Percentiles rank a stretch among this genome's conserved stretches.
Conservation (phyloP, 495 filamentous ascomycete species). For the Glutinoglossum americanum region DNA sequence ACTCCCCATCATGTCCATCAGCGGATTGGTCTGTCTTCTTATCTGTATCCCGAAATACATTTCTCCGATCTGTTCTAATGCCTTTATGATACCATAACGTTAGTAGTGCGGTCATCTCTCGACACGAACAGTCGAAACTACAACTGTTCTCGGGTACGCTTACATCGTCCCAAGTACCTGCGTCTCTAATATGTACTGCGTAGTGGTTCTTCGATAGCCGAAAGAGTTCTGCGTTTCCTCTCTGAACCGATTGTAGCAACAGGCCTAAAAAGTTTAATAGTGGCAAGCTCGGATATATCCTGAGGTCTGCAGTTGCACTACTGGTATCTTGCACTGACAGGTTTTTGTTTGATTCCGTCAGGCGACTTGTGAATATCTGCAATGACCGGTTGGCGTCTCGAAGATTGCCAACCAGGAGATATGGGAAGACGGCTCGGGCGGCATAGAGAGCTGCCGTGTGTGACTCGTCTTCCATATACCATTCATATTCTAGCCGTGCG, state of each 20-base stretch:
- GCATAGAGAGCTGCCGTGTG: conserved; percentile 80
- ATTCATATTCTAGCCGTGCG: conserved; percentile 66
- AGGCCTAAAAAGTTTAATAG: conserved; percentile 82
- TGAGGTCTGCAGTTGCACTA: conserved; percentile 47
- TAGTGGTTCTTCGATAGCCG: conserved; percentile 68
- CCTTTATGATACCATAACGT: conserved; percentile 7
- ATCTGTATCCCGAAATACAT: conserved; percentile 95
- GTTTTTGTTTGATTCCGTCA: conserved; percentile 43
- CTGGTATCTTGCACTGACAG: conserved; percentile 65
- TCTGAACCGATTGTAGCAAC: conserved; percentile 62
- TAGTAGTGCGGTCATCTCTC: too few relatives aligned
- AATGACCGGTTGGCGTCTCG: conserved; percentile 69
- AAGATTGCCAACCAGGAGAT: conserved; percentile 74
- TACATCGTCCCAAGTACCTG: conserved; percentile 51
- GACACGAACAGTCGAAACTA: too few relatives aligned
- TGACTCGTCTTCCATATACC: conserved; percentile 75
- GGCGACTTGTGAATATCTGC: conserved; percentile 52
- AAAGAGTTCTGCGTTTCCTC: conserved; percentile 61
- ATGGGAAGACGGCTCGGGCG: conserved; percentile 76
- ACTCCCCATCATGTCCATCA: conserved; percentile 94
- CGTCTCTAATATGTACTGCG: conserved; percentile 48
- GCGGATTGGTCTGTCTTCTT: conserved; percentile 64
- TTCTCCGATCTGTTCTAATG: conserved; percentile 71
- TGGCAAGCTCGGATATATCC: conserved; percentile 70
- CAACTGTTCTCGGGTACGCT: too few relatives aligned